Evolutionary conservation across 1,139 yeast species (phyloP).

Genomic region (Geotrichum fermentans): DNA sequence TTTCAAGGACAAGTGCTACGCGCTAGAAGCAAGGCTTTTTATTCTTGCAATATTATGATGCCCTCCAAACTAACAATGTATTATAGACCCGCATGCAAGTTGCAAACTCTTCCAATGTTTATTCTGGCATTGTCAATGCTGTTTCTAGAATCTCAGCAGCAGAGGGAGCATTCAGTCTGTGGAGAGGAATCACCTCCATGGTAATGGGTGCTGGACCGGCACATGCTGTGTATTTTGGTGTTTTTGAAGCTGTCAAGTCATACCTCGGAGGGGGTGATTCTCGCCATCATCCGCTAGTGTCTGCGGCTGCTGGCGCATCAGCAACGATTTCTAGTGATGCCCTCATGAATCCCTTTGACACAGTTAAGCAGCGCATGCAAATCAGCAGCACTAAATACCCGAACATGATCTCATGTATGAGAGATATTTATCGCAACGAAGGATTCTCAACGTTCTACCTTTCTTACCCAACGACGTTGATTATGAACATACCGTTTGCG

Average conservation of each 20-base stretch:
- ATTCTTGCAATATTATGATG: no score
- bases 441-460: conserved; percentile 83
- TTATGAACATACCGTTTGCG: conserved; percentile 93
- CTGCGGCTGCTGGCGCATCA: conserved; percentile 85
- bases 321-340: conserved; percentile 95
- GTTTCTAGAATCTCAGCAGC: conserved; percentile 71
- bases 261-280: conserved; percentile 41
- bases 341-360: conserved; percentile 96
- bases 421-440: conserved; percentile 59
- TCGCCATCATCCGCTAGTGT: conserved; percentile 72
- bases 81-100: conserved; percentile 82
- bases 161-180: conserved; percentile 86
- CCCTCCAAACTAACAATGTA: background rate
- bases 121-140: conserved; percentile 51
- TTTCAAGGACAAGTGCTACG: no score
- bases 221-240: conserved; percentile 95
- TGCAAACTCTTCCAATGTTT: conserved; percentile 41
- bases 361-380: conserved; percentile 84
- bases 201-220: conserved; percentile 99
- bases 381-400: conserved; percentile 35
- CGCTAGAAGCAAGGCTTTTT: no score
- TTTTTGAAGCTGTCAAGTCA: conserved; percentile 82
- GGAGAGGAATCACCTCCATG: conserved; percentile 94
- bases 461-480: conserved; percentile 90
- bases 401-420: conserved; percentile 39